Percentiles rank a stretch among this genome's conserved stretches.
Evolutionary conservation across 805 yeast species (phyloP).

Genomic region (Grigorovia transvaalensis): DNA sequence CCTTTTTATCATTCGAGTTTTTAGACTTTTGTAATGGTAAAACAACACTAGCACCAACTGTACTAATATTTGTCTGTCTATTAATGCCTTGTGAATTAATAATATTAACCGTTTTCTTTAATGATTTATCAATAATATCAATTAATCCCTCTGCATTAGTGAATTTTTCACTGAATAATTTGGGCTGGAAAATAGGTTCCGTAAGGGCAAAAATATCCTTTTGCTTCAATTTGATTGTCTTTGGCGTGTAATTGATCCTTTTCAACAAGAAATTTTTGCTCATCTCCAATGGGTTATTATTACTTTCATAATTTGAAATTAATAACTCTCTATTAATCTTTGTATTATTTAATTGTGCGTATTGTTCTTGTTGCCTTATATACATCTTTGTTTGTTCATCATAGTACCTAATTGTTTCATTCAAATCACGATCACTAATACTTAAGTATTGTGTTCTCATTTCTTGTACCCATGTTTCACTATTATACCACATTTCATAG

Average conservation of each 20-base stretch:
- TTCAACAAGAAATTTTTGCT: constrained; percentile 14
- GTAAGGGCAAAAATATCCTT: constrained; percentile 19
- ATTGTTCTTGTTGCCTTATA: constrained; percentile 13
- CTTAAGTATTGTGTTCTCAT: constrained; percentile 23
- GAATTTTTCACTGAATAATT: constrained; percentile 10
- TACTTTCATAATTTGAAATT: constrained; percentile 3
- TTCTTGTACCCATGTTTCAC: constrained; percentile 25
- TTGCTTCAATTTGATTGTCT: constrained; percentile 17
- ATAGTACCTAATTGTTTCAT: constrained; percentile 17
- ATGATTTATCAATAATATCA: constrained; percentile 18
- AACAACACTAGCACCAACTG: neutral
- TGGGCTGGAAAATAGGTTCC: constrained; percentile 25
- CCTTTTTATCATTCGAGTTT: neutral
- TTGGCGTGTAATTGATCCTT: constrained; percentile 3
- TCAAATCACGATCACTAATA: constrained; percentile 19
- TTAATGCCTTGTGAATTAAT: neutral
- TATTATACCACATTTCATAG: constrained; percentile 17
- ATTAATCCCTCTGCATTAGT: constrained; percentile 19
- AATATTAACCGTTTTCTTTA: constrained; percentile 21
- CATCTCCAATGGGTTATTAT: constrained; percentile 14
- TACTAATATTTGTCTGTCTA: neutral
- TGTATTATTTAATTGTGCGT: constrained; percentile 6
- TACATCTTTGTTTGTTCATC: constrained; percentile 17
- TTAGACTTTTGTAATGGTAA: neutral
- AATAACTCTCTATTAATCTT: neutral